Percentiles rank a stretch among this genome's conserved stretches.
phyloP scores from a whole-genome alignment of 2,329 filamentous ascomycete genomes.

The Scleromitrula shiraiana region DNA sequence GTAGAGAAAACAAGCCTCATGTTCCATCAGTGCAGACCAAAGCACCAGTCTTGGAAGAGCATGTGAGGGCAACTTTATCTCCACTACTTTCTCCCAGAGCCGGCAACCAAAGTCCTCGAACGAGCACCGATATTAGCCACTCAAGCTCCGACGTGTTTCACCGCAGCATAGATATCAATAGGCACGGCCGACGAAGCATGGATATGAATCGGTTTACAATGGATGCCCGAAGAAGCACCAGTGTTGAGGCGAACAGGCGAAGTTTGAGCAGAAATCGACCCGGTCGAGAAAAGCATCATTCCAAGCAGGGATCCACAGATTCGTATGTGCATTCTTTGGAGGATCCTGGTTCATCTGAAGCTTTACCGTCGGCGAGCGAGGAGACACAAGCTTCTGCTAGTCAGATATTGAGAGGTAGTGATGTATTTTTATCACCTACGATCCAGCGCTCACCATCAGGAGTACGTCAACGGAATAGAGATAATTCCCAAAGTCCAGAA shows the following conservation, averaged over 20 bases:
- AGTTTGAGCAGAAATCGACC: constrained; percentile 43
- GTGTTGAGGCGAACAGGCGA: constrained; percentile 33
- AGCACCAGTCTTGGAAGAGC: constrained; percentile 38
- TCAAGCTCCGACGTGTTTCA: constrained; percentile 47
- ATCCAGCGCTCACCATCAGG: constrained; percentile 42
- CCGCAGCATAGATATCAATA: constrained; percentile 41
- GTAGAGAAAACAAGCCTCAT: constrained; percentile 13
- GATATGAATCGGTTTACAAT: constrained; percentile 40
- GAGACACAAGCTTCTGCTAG: constrained; percentile 76
- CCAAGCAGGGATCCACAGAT: constrained; percentile 57
- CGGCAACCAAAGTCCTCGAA: constrained; percentile 39
- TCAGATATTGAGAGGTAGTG: constrained; percentile 79
- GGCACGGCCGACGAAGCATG: constrained; percentile 37
- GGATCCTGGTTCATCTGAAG: constrained; percentile 65
- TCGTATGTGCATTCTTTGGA: constrained; percentile 70
- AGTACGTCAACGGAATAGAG: constrained; percentile 14
- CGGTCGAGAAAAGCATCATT: constrained; percentile 42
- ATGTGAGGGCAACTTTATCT: constrained; percentile 53
- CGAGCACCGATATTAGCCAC: constrained; percentile 45
- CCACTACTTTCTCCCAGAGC: constrained; percentile 35
- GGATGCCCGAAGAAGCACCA: constrained; percentile 53
- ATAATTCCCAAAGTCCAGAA: constrained; percentile 11
- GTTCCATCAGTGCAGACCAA: constrained; percentile 19
- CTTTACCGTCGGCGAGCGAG: constrained; percentile 60
- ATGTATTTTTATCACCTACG: constrained; percentile 78